Percentiles rank a stretch among this genome's conserved stretches.
These are phyloP conservation scores for Medicago truncatula DNA, from an alignment of 306 rosid species.

Conservation along the genomic window DNA sequence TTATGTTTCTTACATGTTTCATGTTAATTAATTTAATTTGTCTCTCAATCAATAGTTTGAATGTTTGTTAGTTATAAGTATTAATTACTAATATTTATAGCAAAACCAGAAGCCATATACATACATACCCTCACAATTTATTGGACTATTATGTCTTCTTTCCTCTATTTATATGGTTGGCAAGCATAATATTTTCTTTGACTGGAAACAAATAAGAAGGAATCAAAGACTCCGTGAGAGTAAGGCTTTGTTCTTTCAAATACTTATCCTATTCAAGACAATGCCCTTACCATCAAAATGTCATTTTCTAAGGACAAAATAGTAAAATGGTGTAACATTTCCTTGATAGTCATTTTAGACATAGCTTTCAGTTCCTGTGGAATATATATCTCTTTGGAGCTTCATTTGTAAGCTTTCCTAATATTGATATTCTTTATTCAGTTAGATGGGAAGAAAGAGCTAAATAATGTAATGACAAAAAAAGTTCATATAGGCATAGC, in stretches of 20 bases:
- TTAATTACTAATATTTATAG: background rate
- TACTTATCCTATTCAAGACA: slow-evolving; percentile 37
- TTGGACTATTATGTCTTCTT: slow-evolving; percentile 30
- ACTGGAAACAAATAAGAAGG: slow-evolving; percentile 46
- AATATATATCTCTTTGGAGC: slow-evolving; percentile 64
- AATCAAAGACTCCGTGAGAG: slow-evolving; percentile 54
- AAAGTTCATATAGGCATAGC: slow-evolving; percentile 51
- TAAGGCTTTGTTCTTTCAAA: slow-evolving; percentile 39
- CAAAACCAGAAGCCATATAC: background rate
- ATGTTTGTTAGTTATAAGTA: background rate
- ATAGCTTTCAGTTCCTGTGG: slow-evolving; percentile 52
- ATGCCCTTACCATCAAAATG: slow-evolving; percentile 45
- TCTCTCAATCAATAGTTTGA: background rate
- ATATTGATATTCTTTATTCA: slow-evolving; percentile 60
- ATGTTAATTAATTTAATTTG: slow-evolving; percentile 16
- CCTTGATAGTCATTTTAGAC: slow-evolving; percentile 45
- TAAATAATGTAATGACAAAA: slow-evolving; percentile 48
- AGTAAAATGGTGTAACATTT: slow-evolving; percentile 40
- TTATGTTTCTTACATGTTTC: slow-evolving; percentile 41
- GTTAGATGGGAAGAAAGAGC: slow-evolving; percentile 45
- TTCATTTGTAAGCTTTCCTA: slow-evolving; percentile 56
- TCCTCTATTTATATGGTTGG: slow-evolving; percentile 45
- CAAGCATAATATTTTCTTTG: slow-evolving; percentile 39
- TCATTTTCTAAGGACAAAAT: slow-evolving; percentile 57
- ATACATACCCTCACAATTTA: slow-evolving; percentile 31